A percentile compares a stretch with the other conserved stretches of the same genome.
phyloP scores from a whole-genome alignment of 441 rosid genomes.

The Brassica balearica region DNA sequence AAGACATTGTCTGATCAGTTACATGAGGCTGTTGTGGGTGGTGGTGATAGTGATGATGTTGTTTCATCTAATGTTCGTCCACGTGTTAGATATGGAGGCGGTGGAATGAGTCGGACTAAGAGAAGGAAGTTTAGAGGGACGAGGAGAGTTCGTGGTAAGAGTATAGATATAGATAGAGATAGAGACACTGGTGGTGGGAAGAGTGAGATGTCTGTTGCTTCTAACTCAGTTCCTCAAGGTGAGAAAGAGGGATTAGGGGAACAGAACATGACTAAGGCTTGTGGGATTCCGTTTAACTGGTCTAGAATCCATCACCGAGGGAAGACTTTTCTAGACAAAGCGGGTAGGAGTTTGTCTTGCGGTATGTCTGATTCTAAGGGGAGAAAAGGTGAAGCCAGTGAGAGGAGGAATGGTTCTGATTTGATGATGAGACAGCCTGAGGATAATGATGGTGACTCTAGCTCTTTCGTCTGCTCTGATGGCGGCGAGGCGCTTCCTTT shows the following conservation, averaged over 20 bases:
- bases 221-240: slow-evolving; percentile 77
- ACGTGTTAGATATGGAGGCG: slow-evolving; percentile 51
- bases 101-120: slow-evolving; percentile 60
- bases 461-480: slow-evolving; percentile 63
- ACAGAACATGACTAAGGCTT: slow-evolving; percentile 69
- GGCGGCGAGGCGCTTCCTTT: slow-evolving; percentile 89
- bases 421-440: slow-evolving; percentile 71
- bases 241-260: slow-evolving; percentile 61
- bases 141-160: slow-evolving; percentile 64
- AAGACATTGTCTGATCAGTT: slow-evolving; percentile 79
- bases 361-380: slow-evolving; percentile 79
- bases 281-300: slow-evolving; percentile 77
- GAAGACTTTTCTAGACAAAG: slow-evolving; percentile 83
- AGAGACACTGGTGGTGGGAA: slow-evolving; percentile 50
- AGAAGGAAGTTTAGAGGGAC: slow-evolving; percentile 78
- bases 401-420: slow-evolving; percentile 56
- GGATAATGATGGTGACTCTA: slow-evolving; percentile 48
- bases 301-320: slow-evolving; percentile 89
- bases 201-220: slow-evolving; percentile 91
- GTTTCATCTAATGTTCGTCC: slow-evolving; percentile 77
- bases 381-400: slow-evolving; percentile 64
- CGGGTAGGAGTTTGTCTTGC: slow-evolving; percentile 97
- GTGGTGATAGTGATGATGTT: slow-evolving; percentile 74
- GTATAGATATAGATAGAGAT: slow-evolving; percentile 24
- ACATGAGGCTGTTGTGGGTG: slow-evolving; percentile 52